These are phyloP conservation scores for Pleurotus ostreatus DNA, from an alignment of 768 basidiomycete genomes.

Conservation along the genomic window DNA sequence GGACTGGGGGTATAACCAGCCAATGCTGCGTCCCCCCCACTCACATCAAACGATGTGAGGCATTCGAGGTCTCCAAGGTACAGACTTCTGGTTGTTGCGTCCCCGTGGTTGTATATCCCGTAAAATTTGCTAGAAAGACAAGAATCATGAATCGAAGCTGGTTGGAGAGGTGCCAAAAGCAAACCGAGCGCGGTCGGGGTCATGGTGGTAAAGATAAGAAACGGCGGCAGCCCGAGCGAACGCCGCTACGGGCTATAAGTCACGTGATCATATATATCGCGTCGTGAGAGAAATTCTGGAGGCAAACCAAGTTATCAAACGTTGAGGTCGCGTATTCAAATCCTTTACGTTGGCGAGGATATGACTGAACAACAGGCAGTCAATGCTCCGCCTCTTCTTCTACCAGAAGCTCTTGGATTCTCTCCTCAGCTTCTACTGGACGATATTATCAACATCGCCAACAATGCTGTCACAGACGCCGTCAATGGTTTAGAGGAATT, in stretches of 20 bases:
- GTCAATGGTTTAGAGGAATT: conserved; percentile 80
- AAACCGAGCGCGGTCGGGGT: conserved; percentile 13
- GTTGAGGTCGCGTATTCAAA: too few relatives aligned
- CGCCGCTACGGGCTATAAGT: too few relatives aligned
- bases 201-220: too few relatives aligned
- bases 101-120: conserved; percentile 49
- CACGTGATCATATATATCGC: too few relatives aligned
- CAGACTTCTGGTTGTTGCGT: conserved; percentile 33
- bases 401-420: conserved; percentile 77
- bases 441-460: conserved; percentile 80
- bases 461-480: conserved; percentile 73
- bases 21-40: conserved; percentile 14
- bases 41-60: conserved; percentile 25
- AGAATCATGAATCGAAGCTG: conserved; percentile 30
- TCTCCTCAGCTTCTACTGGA: conserved; percentile 82
- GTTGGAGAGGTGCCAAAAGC: conserved; percentile 42
- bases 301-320: too few relatives aligned
- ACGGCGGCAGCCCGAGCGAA: too few relatives aligned
- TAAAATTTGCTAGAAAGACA: conserved; percentile 52
- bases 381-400: conserved; percentile 40
- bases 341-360: not conserved
- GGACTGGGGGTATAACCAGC: conserved; percentile 22
- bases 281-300: too few relatives aligned
- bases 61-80: conserved; percentile 42
- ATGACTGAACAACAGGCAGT: conserved; percentile 8